phyloP scores from a whole-genome alignment of 441 rosid species.

The Erodium chrysanthum region DNA sequence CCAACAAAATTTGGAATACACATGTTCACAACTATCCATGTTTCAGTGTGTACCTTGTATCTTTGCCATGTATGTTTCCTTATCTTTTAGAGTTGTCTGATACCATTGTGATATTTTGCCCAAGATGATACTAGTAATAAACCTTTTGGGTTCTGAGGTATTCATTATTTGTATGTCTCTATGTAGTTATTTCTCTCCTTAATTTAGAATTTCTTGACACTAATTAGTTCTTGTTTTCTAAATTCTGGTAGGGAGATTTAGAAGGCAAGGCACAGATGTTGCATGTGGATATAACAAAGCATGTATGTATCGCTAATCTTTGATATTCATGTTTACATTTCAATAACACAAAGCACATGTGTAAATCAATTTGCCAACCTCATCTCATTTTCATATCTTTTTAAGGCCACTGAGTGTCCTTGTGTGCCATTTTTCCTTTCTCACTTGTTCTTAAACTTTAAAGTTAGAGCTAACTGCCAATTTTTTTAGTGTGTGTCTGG shows the following conservation, averaged over 20 bases:
- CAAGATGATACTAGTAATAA: background rate
- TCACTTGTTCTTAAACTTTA: background rate
- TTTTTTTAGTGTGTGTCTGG: background rate
- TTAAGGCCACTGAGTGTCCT: background rate
- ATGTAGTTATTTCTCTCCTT: background rate
- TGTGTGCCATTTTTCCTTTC: background rate
- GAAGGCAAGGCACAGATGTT: constrained; percentile 52
- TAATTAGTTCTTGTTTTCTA: constrained; percentile 4
- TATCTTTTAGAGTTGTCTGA: background rate
- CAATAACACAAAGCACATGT: background rate
- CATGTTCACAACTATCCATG: background rate
- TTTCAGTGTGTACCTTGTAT: background rate
- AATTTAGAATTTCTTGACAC: background rate
- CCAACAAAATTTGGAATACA: background rate
- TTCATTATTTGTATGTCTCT: background rate
- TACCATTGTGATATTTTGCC: background rate
- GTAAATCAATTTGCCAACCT: background rate
- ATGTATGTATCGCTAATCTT: constrained; percentile 40
- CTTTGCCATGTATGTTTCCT: background rate
- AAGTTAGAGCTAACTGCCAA: background rate
- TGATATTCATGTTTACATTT: background rate
- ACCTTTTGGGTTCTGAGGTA: background rate
- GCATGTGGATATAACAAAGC: constrained; percentile 68
- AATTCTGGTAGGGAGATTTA: constrained; percentile 48
- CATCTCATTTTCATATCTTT: background rate